Evolutionary conservation across 768 basidiomycete genomes (phyloP), one percentile per base, ranked within the genome.

Genomic region (Cantharellus anzutake): DNA sequence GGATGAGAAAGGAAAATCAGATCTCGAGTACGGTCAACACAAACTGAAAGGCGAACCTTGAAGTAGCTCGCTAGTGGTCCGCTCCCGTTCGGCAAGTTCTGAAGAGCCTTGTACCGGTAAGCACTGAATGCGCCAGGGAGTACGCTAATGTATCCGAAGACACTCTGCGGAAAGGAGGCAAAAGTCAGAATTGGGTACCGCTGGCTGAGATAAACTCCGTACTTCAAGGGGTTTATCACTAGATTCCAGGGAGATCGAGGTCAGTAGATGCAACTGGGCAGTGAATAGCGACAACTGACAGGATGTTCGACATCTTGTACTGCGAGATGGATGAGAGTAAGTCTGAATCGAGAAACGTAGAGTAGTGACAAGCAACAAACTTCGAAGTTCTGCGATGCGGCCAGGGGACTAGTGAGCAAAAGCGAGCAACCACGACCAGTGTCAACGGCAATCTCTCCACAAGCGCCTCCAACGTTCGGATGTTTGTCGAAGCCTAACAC

Each of bases 371-470:
- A 29, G 29, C 41, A 2, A 60, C 63, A 48, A 65, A 80, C 81
- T 76, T 93, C 89, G 63, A 94, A 97, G 70, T 97, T 96, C 74
- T 96, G 93, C 0, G 92, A 93, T 3, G 93, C 93, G 11, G 89
- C 85, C 37, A 88, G 73, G 51, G 86, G 86, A 64, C 83, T 87
- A 5, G 72, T 79, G 42, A 88, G 75, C 20, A 88, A 73, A 14
- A 86, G 74, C 14, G 78, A 73, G 64, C 87, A 90, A 11, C 76
- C 84, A 64, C 76, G 78, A 37, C 87, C 86, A 16, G 79, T 80
- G 66, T 89, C 86, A 57, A 89, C 86, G 64, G 86, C 87, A 58
- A 89, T 89, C 66, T 97, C 93, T 73, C 93, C 93, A 69, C 93
- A 97, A 56, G 93, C 92, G 42, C 93, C 93, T 53, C 91, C 92